These are phyloP conservation scores for Pythium guiyangense DNA, from an alignment of 352 stramenopile genomes.

Conservation along the genomic window DNA sequence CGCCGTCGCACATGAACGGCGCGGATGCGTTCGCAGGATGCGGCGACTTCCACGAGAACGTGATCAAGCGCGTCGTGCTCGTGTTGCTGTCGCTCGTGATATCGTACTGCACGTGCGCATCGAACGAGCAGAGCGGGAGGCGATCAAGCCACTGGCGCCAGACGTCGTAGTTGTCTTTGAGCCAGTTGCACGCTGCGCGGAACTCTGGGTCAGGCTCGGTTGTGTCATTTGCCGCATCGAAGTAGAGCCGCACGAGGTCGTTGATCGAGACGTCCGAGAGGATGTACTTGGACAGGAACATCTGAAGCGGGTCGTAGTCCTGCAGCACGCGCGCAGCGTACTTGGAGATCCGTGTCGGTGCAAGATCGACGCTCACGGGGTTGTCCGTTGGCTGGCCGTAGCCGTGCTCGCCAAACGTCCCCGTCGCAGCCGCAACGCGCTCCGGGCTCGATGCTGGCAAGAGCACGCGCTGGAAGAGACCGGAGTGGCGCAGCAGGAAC, in stretches of 20 bases:
- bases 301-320: background rate
- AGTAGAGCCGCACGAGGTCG: slow-evolving; percentile 26
- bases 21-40: slow-evolving; percentile 24
- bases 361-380: slow-evolving; percentile 37
- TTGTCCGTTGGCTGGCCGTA: slow-evolving; percentile 43
- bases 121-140: slow-evolving; percentile 18
- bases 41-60: slow-evolving; percentile 27
- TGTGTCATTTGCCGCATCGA: slow-evolving; percentile 1
- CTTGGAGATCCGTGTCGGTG: slow-evolving; percentile 27
- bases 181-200: slow-evolving; percentile 37
- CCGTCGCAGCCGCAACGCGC: slow-evolving; percentile 24
- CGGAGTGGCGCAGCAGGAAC: slow-evolving; percentile 33
- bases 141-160: slow-evolving; percentile 45
- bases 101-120: slow-evolving; percentile 25
- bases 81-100: slow-evolving; percentile 22
- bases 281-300: slow-evolving; percentile 29
- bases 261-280: slow-evolving; percentile 36
- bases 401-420: slow-evolving; percentile 40
- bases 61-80: slow-evolving; percentile 14
- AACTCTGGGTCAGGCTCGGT: slow-evolving; percentile 28
- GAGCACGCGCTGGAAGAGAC: slow-evolving; percentile 37
- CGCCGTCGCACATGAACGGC: slow-evolving; percentile 43
- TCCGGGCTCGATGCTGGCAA: slow-evolving; percentile 28
- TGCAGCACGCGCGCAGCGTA: slow-evolving; percentile 18
- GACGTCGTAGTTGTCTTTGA: slow-evolving; percentile 40